Evolutionary conservation across 805 yeast species (phyloP).

Genomic region (Zygosaccharomyces lentus): DNA sequence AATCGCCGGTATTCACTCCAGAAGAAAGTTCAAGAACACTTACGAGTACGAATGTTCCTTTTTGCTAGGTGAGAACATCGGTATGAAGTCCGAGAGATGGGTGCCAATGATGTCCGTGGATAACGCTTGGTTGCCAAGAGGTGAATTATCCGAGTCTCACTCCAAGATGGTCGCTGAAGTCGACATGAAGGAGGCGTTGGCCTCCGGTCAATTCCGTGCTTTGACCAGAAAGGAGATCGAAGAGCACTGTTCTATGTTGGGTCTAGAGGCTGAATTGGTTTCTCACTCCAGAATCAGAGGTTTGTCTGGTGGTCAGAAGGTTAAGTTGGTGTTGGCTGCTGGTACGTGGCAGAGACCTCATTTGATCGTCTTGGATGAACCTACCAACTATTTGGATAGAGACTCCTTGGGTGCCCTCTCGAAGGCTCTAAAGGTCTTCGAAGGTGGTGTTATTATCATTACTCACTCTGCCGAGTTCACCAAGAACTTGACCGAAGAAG

Average conservation of each 20-base stretch:
- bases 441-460: constrained; percentile 99
- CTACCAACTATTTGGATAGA: constrained; percentile 98
- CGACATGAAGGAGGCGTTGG: constrained; percentile 99
- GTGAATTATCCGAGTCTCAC: constrained; percentile 95
- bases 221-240: constrained; percentile 99
- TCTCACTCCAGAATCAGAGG: constrained; percentile 99
- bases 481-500: constrained; percentile 98
- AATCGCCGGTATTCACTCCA: constrained; percentile 86
- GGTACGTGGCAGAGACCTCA: constrained; percentile 99
- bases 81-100: constrained; percentile 99
- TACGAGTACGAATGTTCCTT: constrained; percentile 99
- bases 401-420: constrained; percentile 99
- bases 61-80: constrained; percentile 96
- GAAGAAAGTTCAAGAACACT: constrained; percentile 99
- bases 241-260: constrained; percentile 97
- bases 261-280: constrained; percentile 98
- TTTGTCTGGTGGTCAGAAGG: constrained; percentile 99
- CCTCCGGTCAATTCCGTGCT: constrained; percentile 99
- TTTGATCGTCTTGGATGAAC: constrained; percentile 98
- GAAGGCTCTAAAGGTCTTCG: constrained; percentile 97
- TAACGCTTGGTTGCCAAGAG: constrained; percentile 99
- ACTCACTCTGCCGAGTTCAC: constrained; percentile 99
- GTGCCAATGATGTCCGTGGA: constrained; percentile 99
- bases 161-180: constrained; percentile 99
- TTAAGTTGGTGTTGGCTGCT: constrained; percentile 98